Evolutionary conservation across 129 eudicot genomes (phyloP).

Genomic region (Chrysanthemum makinoi): DNA sequence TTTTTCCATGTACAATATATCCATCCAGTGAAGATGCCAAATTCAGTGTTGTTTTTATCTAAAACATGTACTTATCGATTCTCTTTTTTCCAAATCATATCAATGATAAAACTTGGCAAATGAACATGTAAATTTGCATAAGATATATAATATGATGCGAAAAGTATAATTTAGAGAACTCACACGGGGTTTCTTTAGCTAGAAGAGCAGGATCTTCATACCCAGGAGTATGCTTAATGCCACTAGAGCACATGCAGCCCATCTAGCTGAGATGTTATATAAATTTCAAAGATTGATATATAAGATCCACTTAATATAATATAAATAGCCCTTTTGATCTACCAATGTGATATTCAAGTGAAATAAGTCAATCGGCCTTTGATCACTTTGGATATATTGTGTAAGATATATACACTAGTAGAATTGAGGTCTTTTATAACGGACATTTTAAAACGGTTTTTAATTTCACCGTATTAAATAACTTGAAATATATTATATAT

Average conservation of each 20-base stretch:
- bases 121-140: neutral
- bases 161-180: constrained; percentile 28
- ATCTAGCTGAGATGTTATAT: constrained; percentile 28
- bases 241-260: constrained; percentile 67
- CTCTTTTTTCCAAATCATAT: neutral
- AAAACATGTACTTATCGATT: neutral
- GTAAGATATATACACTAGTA: neutral
- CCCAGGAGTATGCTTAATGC: constrained; percentile 53
- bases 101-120: neutral
- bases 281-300: constrained; percentile 20
- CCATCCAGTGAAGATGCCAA: neutral
- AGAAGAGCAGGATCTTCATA: constrained; percentile 74
- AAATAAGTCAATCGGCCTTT: neutral
- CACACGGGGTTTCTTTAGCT: constrained; percentile 78
- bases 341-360: constrained; percentile 18
- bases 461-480: too few relatives aligned
- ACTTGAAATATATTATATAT: too few relatives aligned
- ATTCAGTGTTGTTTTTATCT: neutral
- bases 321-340: constrained; percentile 17
- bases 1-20: neutral
- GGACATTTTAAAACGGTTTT: too few relatives aligned
- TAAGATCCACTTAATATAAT: constrained; percentile 28
- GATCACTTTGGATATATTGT: neutral
- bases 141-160: constrained; percentile 3
- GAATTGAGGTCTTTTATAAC: too few relatives aligned